These are phyloP conservation scores for Ganoderma lingzhi DNA, from an alignment of 1,284 basidiomycete genomes.

Conservation along the genomic window DNA sequence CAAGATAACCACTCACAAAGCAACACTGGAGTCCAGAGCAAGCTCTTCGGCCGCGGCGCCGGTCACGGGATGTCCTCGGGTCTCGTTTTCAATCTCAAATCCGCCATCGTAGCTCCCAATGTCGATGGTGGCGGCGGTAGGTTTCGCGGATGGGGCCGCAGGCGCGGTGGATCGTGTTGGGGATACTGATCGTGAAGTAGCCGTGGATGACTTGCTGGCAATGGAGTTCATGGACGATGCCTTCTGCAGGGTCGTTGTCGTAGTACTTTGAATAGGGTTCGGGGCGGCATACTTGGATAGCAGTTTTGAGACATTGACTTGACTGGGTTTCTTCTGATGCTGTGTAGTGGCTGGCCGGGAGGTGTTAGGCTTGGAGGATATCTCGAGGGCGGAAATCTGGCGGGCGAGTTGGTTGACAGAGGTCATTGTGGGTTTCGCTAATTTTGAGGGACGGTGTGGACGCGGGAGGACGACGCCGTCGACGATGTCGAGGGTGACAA, in stretches of 20 bases:
- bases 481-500: slow-evolving; percentile 29
- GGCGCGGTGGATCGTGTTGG: slow-evolving; percentile 33
- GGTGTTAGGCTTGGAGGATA: slow-evolving; percentile 53
- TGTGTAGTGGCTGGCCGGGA: slow-evolving; percentile 42
- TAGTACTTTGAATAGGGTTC: slow-evolving; percentile 46
- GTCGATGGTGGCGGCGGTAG: slow-evolving; percentile 52
- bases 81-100: slow-evolving; percentile 81
- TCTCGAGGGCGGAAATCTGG: slow-evolving; percentile 58
- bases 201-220: slow-evolving; percentile 32
- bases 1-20: slow-evolving; percentile 54
- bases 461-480: slow-evolving; percentile 15
- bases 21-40: slow-evolving; percentile 79
- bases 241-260: slow-evolving; percentile 31
- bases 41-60: slow-evolving; percentile 80
- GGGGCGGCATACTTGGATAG: slow-evolving; percentile 73
- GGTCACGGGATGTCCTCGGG: slow-evolving; percentile 64
- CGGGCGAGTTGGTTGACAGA: slow-evolving; percentile 54
- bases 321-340: slow-evolving; percentile 61
- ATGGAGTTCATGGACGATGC: slow-evolving; percentile 36
- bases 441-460: slow-evolving; percentile 7
- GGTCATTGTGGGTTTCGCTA: slow-evolving; percentile 45
- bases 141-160: slow-evolving; percentile 30
- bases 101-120: slow-evolving; percentile 91
- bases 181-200: slow-evolving; percentile 38
- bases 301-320: slow-evolving; percentile 67